These are phyloP conservation scores for Avicennia marina DNA, from an alignment of 257 asterid species.

Conservation along the genomic window DNA sequence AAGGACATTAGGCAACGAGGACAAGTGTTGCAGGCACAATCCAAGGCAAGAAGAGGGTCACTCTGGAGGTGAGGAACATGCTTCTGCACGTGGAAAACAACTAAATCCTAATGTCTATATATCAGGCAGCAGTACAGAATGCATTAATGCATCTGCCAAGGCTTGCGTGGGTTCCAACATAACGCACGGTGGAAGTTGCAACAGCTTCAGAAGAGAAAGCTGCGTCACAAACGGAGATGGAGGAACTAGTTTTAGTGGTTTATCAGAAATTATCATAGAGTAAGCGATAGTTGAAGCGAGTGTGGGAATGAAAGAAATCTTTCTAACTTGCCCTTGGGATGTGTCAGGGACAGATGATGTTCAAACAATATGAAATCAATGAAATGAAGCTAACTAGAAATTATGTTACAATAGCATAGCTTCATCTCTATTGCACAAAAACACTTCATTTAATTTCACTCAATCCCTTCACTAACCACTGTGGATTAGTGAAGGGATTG, in stretches of 20 bases:
- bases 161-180: slow-evolving; percentile 14
- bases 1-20: slow-evolving; percentile 7
- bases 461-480: too few species aligned
- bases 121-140: too few species aligned
- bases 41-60: slow-evolving; percentile 3
- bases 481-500: too few species aligned
- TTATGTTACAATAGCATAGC: too few species aligned
- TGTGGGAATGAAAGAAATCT: neutral
- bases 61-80: slow-evolving; percentile 5
- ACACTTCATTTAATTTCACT: too few species aligned
- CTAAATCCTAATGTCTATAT: neutral
- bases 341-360: neutral
- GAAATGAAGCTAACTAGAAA: too few species aligned
- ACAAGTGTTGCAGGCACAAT: slow-evolving; percentile 22
- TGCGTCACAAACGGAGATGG: slow-evolving; percentile 32
- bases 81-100: slow-evolving; percentile 14
- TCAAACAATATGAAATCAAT: too few species aligned
- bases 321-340: neutral
- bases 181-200: slow-evolving; percentile 41
- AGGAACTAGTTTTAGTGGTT: slow-evolving; percentile 27
- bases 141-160: too few species aligned
- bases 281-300: neutral
- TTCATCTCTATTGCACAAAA: too few species aligned
- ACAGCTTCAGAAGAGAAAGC: slow-evolving; percentile 46
- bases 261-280: slow-evolving; percentile 55